Evolutionary conservation across 768 basidiomycete species (phyloP).

Genomic region (Ramaria sp.): DNA sequence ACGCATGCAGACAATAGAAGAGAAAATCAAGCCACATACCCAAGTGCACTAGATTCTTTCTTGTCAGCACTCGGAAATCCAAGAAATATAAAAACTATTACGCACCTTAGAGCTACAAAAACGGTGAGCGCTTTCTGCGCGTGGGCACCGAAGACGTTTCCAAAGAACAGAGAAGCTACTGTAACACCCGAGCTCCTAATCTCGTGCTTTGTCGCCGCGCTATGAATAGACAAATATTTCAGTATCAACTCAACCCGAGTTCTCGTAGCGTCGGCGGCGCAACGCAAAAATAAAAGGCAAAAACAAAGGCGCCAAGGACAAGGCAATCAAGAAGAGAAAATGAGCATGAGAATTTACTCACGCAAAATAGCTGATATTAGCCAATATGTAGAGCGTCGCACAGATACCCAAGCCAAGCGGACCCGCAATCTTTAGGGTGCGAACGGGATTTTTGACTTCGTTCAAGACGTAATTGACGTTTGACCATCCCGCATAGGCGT

Average conservation of each 20-base stretch:
- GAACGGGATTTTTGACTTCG: slow-evolving; percentile 47
- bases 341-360: slow-evolving; percentile 12
- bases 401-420: slow-evolving; percentile 48
- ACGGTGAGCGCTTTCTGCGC: slow-evolving; percentile 47
- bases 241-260: no score
- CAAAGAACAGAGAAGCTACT: slow-evolving; percentile 50
- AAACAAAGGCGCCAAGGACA: background rate
- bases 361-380: slow-evolving; percentile 50
- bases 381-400: slow-evolving; percentile 39
- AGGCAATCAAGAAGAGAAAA: background rate
- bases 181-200: slow-evolving; percentile 39
- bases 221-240: slow-evolving; percentile 1
- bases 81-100: background rate
- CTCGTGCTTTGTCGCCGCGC: slow-evolving; percentile 36
- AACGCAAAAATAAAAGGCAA: no score
- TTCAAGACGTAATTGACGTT: slow-evolving; percentile 50
- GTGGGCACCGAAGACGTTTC: slow-evolving; percentile 41
- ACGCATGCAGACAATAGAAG: no score
- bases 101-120: slow-evolving; percentile 44
- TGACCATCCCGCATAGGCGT: slow-evolving; percentile 40
- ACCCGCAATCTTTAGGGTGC: slow-evolving; percentile 51
- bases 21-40: no score
- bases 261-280: no score
- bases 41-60: no score
- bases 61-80: background rate